Percentiles rank a stretch among this genome's conserved stretches.
Conservation (phyloP, 257 asterid genomes). For the Gentiana straminea region DNA sequence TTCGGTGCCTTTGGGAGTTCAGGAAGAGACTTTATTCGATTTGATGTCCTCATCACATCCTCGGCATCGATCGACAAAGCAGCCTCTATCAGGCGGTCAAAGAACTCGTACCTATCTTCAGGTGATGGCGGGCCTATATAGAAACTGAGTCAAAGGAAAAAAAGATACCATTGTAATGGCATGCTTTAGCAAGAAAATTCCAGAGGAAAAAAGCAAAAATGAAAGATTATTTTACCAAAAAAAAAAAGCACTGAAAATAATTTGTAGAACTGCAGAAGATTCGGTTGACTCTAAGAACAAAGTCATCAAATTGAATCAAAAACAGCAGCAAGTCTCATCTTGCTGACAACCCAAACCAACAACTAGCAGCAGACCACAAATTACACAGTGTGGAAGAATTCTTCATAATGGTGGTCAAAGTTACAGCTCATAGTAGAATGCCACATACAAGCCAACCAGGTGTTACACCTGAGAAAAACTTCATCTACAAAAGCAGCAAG, state of each 20-base stretch:
- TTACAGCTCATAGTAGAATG: neutral
- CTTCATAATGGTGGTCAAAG: neutral
- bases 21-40: constrained; percentile 38
- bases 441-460: neutral
- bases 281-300: too few relatives aligned
- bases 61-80: constrained; percentile 74
- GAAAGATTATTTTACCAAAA: too few relatives aligned
- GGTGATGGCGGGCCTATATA: constrained; percentile 42
- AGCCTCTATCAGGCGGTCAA: constrained; percentile 66
- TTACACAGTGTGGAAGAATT: too few relatives aligned
- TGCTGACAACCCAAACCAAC: too few relatives aligned
- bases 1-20: constrained; percentile 98
- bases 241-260: too few relatives aligned
- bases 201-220: too few relatives aligned
- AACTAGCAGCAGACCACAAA: too few relatives aligned
- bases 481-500: neutral
- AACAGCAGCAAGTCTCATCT: too few relatives aligned
- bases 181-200: too few relatives aligned
- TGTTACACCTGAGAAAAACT: neutral
- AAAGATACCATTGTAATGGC: neutral
- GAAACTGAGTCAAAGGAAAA: constrained; percentile 39
- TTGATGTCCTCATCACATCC: constrained; percentile 26
- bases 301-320: too few relatives aligned
- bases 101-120: constrained; percentile 68
- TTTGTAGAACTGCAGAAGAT: too few relatives aligned